Evolutionary conservation across 2,329 filamentous ascomycete genomes (phyloP).

Genomic region (Venturia nashicola): DNA sequence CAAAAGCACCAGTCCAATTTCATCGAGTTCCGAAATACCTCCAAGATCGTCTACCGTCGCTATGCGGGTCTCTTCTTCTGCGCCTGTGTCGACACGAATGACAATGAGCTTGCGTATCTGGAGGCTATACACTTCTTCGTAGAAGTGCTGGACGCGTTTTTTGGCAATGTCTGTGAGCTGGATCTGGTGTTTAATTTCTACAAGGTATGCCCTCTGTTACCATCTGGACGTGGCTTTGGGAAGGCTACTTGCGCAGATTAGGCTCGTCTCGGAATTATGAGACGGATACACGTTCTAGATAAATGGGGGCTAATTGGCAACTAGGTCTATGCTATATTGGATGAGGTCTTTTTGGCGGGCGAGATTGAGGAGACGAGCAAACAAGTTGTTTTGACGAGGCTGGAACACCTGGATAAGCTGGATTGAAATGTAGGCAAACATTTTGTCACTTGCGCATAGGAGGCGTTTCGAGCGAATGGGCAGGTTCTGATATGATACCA

Average conservation of each 20-base stretch:
- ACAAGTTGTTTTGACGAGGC: constrained; percentile 83
- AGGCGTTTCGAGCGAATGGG: neutral
- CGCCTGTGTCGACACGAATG: constrained; percentile 96
- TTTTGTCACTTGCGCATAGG: neutral
- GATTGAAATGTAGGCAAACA: constrained; percentile 41
- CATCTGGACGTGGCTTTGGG: neutral
- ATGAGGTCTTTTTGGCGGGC: constrained; percentile 93
- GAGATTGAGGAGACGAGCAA: constrained; percentile 99
- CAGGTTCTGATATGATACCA: constrained; percentile 1
- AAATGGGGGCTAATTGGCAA: neutral
- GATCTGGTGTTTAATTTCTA: constrained; percentile 71
- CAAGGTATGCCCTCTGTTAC: constrained; percentile 37
- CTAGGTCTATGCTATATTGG: constrained; percentile 90
- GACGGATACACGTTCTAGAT: neutral
- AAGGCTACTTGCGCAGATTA: neutral
- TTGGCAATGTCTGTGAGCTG: constrained; percentile 97
- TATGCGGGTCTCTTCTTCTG: constrained; percentile 99
- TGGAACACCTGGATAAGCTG: constrained; percentile 94
- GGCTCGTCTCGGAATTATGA: constrained; percentile 10
- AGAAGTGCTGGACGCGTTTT: constrained; percentile 95
- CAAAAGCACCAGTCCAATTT: constrained; percentile 99
- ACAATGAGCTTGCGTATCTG: constrained; percentile 93
- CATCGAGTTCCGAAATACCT: constrained; percentile 76
- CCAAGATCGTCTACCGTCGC: constrained; percentile 93
- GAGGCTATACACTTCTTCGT: constrained; percentile 99